Percentiles rank a stretch among this genome's conserved stretches.
Evolutionary conservation across 2,329 filamentous ascomycete species (phyloP).

Genomic region (Pseudogymnoascus sp.): DNA sequence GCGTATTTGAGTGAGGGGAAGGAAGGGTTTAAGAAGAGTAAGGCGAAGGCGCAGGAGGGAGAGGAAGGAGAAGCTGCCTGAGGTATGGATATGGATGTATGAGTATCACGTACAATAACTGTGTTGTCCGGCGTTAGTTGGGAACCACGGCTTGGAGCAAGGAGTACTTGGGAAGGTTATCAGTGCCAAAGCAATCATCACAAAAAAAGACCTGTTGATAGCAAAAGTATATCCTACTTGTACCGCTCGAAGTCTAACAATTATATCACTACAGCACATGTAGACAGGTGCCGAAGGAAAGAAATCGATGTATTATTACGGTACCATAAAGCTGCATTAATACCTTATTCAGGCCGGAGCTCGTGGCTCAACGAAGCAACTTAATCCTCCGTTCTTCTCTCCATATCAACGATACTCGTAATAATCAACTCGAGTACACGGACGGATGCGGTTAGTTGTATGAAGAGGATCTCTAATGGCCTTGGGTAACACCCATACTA

Average conservation of each 20-base stretch:
- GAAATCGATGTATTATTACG: too few species aligned
- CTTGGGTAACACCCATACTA: too few species aligned
- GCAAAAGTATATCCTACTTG: neutral
- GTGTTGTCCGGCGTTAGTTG: neutral
- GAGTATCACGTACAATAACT: neutral
- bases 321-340: too few species aligned
- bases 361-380: too few species aligned
- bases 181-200: neutral
- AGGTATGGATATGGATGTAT: neutral
- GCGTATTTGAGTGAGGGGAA: constrained; percentile 65
- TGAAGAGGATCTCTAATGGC: too few species aligned
- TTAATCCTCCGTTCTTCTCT: too few species aligned
- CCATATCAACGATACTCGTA: too few species aligned
- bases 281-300: too few species aligned
- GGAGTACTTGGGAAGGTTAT: neutral
- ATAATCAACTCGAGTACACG: too few species aligned
- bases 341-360: too few species aligned
- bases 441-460: too few species aligned
- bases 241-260: neutral
- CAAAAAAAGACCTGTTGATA: neutral
- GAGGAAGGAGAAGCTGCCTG: neutral
- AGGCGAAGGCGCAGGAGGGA: constrained; percentile 38
- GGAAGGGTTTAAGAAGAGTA: constrained; percentile 67
- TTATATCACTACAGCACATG: too few species aligned
- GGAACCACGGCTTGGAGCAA: neutral